These are phyloP conservation scores for Dendrobium catenatum DNA, from an alignment of 106 monocot species.

Conservation along the genomic window DNA sequence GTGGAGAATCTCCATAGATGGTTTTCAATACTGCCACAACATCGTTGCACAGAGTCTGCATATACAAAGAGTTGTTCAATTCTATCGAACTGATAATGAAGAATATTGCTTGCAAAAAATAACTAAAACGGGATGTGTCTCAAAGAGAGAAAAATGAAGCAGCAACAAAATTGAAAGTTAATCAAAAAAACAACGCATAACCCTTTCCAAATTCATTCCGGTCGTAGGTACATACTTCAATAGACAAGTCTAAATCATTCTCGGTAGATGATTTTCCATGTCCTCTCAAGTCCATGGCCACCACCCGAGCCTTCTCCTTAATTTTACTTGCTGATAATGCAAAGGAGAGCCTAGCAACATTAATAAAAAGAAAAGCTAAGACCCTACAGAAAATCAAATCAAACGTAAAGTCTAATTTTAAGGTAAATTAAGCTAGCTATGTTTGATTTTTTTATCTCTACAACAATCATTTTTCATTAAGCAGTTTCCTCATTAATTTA, in stretches of 20 bases:
- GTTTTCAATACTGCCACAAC: conserved; percentile 77
- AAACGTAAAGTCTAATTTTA: background rate
- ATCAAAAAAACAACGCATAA: background rate
- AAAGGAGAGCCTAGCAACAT: conserved; percentile 79
- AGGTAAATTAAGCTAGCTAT: background rate
- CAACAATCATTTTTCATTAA: background rate
- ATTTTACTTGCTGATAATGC: conserved; percentile 81
- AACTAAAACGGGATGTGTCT: background rate
- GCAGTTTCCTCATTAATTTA: background rate
- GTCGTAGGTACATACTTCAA: conserved; percentile 43
- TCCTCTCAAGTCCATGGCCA: conserved; percentile 90
- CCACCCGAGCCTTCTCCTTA: conserved; percentile 79
- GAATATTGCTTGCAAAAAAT: background rate
- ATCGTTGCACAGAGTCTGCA: conserved; percentile 86
- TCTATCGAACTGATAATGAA: background rate
- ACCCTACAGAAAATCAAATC: background rate
- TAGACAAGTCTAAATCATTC: conserved; percentile 84
- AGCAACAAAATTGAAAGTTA: background rate
- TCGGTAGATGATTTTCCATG: conserved; percentile 82
- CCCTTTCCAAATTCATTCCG: background rate
- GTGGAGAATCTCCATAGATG: conserved; percentile 90
- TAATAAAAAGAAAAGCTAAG: conserved; percentile 2
- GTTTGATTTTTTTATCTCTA: background rate
- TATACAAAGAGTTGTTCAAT: background rate
- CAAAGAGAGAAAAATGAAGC: conserved; percentile 1